Evolutionary conservation across 2,329 filamentous ascomycete species (phyloP), one percentile per base, ranked within the genome.

Genomic region (Aureobasidium sp.): DNA sequence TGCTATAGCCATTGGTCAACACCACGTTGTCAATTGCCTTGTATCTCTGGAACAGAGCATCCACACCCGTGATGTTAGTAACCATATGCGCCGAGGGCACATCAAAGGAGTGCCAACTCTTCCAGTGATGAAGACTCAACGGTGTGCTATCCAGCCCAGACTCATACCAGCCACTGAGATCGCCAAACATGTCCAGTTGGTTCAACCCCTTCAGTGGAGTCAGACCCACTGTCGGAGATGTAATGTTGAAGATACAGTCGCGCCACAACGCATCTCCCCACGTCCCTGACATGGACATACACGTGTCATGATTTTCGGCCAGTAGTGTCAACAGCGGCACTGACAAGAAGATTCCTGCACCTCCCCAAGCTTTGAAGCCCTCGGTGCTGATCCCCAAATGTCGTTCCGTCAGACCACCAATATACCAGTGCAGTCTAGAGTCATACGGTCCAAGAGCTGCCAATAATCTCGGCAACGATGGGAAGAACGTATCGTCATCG

Each of bases 401-500:
- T 8, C 41, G 41, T 8, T 42, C 41, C 2, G n/a, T 42, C 41
- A 42, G n/a, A 10, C 41, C 41, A 8, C 41, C 41, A 25, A 42
- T 42, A 10, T 42, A 42, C 41, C 41, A 42, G 3, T 5, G 41
- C 6, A 42, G 41, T 42, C n/a, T 1, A 7, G 41, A 9, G 10
- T 42, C 41, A 21, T 42, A 42, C 63, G 32, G 63, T n/a, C 37
- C 42, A n/a, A 70, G 59, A 3, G 64, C 63, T 16, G 67, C 49
- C 29, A 69, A 30, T 61, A 68, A 62, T 1, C 62, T 62, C 5
- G 66, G 65, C 30, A 70, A 53, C 3, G 67, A 68, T 16, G 69
- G 53, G 49, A 70, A 70, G 63, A 70, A 70, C 1, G 69, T 70
- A 45, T 70, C 69, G 48, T 70, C 69, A 50, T 70, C 68, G 32